Evolutionary conservation across 2,329 filamentous ascomycete species (phyloP).

Genomic region (Phoma herbarum): DNA sequence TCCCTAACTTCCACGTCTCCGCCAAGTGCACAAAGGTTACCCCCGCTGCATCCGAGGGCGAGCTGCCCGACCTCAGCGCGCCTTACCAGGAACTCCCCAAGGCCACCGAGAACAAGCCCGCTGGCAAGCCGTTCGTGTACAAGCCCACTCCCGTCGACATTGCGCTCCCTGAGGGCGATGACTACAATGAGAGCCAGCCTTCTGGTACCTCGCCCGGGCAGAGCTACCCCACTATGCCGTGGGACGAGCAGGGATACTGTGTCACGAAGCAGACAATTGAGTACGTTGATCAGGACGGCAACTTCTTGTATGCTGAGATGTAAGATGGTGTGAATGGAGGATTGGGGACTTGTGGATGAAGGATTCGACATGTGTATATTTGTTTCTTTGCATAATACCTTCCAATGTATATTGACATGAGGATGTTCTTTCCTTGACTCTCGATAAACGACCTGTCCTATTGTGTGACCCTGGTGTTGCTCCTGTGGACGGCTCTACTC

Average conservation of each 20-base stretch:
- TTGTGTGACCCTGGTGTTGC: too few species aligned
- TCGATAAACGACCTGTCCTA: background rate
- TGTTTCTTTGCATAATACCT: slow-evolving; percentile 3
- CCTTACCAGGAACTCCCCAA: slow-evolving; percentile 39
- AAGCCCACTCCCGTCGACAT: slow-evolving; percentile 33
- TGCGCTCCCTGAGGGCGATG: slow-evolving; percentile 24
- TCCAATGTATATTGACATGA: background rate
- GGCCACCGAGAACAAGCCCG: slow-evolving; percentile 41
- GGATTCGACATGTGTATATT: background rate
- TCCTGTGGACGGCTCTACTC: too few species aligned
- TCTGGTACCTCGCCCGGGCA: slow-evolving; percentile 6
- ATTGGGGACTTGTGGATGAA: background rate
- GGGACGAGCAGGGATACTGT: slow-evolving; percentile 45
- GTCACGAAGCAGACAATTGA: slow-evolving; percentile 42
- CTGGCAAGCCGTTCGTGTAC: slow-evolving; percentile 43
- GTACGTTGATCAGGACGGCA: slow-evolving; percentile 47
- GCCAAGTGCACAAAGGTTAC: slow-evolving; percentile 44
- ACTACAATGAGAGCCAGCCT: slow-evolving; percentile 22
- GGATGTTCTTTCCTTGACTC: background rate
- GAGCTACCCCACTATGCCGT: slow-evolving; percentile 21
- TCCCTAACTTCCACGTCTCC: slow-evolving; percentile 47
- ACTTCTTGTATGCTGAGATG: slow-evolving; percentile 43
- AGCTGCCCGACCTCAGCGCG: slow-evolving; percentile 42
- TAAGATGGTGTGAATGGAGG: background rate
- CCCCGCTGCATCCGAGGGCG: slow-evolving; percentile 35